Conservation (phyloP, 768 basidiomycete genomes). For the Sporobolomyces phaffii region DNA sequence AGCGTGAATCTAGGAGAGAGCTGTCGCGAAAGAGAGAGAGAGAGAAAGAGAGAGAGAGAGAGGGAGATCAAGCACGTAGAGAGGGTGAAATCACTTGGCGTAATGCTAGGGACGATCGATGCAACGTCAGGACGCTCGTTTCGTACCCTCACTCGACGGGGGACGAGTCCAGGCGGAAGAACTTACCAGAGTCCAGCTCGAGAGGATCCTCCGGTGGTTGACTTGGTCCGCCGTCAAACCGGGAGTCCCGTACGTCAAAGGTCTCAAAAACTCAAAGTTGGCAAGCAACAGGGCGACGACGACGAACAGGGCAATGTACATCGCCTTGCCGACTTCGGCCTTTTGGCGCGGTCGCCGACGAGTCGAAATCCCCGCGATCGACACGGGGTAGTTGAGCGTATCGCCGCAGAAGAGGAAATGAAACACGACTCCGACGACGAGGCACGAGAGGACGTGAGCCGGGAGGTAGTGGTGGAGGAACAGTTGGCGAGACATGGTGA, state of each 20-base stretch:
- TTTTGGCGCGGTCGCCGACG: constrained; percentile 51
- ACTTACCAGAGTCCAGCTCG: constrained; percentile 71
- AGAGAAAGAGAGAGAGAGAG: no score
- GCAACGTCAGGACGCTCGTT: no score
- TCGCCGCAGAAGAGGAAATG: constrained; percentile 50
- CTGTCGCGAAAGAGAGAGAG: no score
- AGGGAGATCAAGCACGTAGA: no score
- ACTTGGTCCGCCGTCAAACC: constrained; percentile 80
- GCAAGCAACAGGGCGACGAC: constrained; percentile 56
- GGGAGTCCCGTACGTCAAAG: constrained; percentile 92
- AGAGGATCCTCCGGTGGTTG: constrained; percentile 71
- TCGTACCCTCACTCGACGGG: no score
- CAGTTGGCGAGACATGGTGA: constrained; percentile 91
- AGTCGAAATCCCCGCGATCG: constrained; percentile 34
- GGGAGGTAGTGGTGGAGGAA: constrained; percentile 93
- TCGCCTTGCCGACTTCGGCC: constrained; percentile 58
- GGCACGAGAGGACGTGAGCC: constrained; percentile 75
- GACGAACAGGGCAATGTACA: constrained; percentile 56
- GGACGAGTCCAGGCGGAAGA: no score
- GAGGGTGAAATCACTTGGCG: no score
- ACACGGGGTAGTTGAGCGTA: constrained; percentile 41
- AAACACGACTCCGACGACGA: constrained; percentile 85
- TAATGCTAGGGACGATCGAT: no score
- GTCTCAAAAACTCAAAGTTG: constrained; percentile 61
- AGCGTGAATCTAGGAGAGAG: no score